These are phyloP conservation scores for Oemleria cerasiformis DNA, from an alignment of 306 rosid genomes.

Conservation along the genomic window DNA sequence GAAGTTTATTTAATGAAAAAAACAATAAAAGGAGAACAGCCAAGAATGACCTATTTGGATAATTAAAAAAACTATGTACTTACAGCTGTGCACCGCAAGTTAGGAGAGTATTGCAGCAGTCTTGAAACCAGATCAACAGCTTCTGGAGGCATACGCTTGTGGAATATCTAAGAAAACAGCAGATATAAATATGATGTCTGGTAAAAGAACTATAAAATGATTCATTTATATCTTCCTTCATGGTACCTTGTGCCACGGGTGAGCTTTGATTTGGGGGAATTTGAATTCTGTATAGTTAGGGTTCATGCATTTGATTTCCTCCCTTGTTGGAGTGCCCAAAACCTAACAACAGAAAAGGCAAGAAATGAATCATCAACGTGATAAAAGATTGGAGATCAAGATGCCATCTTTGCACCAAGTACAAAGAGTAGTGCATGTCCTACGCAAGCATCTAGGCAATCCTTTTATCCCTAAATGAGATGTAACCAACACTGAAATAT, in stretches of 20 bases:
- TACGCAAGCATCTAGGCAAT: background rate
- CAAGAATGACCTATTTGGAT: background rate
- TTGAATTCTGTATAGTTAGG: conserved; percentile 97
- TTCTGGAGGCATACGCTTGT: conserved; percentile 98
- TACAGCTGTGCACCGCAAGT: conserved; percentile 89
- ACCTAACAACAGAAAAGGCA: conserved; percentile 47
- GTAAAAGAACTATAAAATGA: conserved; percentile 1
- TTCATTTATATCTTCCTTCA: background rate
- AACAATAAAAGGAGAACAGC: background rate
- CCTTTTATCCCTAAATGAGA: background rate
- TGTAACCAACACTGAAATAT: background rate
- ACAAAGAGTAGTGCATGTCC: background rate
- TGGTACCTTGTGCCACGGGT: conserved; percentile 97
- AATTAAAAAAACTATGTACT: conserved; percentile 26
- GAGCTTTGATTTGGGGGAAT: conserved; percentile 97
- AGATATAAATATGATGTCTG: conserved; percentile 4
- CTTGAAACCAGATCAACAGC: conserved; percentile 98
- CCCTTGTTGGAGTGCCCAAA: conserved; percentile 97
- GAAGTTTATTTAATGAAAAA: background rate
- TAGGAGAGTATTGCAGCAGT: conserved; percentile 90
- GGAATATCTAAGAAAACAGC: conserved; percentile 63
- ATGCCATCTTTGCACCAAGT: background rate
- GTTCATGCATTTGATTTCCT: conserved; percentile 98
- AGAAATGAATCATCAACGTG: background rate
- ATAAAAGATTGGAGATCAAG: background rate